Percentiles rank a stretch among this genome's conserved stretches.
These are phyloP conservation scores for Tolypocladium tundrense DNA, from an alignment of 2,329 filamentous ascomycete genomes.

Conservation along the genomic window DNA sequence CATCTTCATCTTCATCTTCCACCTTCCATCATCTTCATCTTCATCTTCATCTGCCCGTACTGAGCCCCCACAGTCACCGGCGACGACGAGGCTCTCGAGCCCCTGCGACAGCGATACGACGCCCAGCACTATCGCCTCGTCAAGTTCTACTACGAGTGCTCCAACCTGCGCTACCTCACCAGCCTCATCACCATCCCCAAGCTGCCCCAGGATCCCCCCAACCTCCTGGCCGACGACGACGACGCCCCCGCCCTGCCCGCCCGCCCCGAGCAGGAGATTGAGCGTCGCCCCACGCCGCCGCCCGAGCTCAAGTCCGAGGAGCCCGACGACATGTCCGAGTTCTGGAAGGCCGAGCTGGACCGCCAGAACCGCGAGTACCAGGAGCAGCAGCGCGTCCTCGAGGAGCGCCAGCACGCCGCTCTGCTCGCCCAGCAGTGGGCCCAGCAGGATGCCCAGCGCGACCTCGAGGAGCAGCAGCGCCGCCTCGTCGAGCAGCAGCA, in stretches of 20 bases:
- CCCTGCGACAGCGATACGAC: conserved; percentile 79
- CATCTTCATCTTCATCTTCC: no score
- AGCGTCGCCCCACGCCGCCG: conserved; percentile 57
- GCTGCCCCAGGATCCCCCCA: conserved; percentile 87
- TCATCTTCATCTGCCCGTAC: no score
- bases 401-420: conserved; percentile 76
- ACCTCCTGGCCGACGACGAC: conserved; percentile 75
- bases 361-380: conserved; percentile 92
- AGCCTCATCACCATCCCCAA: conserved; percentile 95
- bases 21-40: no score
- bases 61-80: no score
- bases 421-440: conserved; percentile 73
- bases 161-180: conserved; percentile 91
- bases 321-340: conserved; percentile 91
- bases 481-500: conserved; percentile 80
- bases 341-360: conserved; percentile 90
- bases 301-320: conserved; percentile 61
- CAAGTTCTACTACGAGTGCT: conserved; percentile 99
- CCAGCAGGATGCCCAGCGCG: conserved; percentile 73
- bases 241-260: conserved; percentile 73
- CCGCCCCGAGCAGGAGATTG: conserved; percentile 67
- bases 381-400: conserved; percentile 80
- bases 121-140: conserved; percentile 93
- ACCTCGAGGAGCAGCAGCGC: conserved; percentile 96
- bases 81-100: conserved; percentile 84